These are phyloP conservation scores for Camelina hispida DNA, from an alignment of 345 rosid species.

Conservation along the genomic window DNA sequence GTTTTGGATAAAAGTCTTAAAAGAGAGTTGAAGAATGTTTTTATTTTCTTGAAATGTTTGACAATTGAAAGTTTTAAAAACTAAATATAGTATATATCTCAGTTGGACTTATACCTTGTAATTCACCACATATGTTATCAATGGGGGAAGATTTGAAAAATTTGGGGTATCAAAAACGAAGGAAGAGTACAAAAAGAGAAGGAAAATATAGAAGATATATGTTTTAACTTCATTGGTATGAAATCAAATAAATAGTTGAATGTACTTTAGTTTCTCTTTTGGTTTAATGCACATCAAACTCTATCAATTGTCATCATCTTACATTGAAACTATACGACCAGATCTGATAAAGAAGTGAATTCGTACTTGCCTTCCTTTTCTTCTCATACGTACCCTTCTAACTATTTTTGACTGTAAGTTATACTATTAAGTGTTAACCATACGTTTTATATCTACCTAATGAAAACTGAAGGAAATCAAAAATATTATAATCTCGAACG, in stretches of 20 bases:
- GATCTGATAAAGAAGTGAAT: slow-evolving; percentile 26
- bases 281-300: slow-evolving; percentile 32
- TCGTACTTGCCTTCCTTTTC: slow-evolving; percentile 27
- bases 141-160: slow-evolving; percentile 12
- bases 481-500: background rate
- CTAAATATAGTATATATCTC: slow-evolving; percentile 6
- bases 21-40: slow-evolving; percentile 29
- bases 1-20: background rate
- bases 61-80: background rate
- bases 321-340: slow-evolving; percentile 32
- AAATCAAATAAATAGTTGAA: slow-evolving; percentile 36
- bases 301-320: slow-evolving; percentile 36
- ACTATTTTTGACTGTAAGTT: slow-evolving; percentile 8
- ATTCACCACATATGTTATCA: slow-evolving; percentile 31
- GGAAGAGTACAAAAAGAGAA: slow-evolving; percentile 29
- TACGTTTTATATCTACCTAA: background rate
- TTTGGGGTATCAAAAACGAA: background rate
- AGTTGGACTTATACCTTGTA: slow-evolving; percentile 27
- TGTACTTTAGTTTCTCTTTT: slow-evolving; percentile 41
- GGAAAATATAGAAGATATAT: slow-evolving; percentile 5
- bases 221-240: slow-evolving; percentile 30
- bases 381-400: slow-evolving; percentile 12
- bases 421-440: background rate
- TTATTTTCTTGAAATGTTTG: slow-evolving; percentile 22
- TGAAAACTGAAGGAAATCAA: background rate